Base-by-base conservation (phyloP, 768 basidiomycete genomes). In the Mycena polygramma region DNA sequence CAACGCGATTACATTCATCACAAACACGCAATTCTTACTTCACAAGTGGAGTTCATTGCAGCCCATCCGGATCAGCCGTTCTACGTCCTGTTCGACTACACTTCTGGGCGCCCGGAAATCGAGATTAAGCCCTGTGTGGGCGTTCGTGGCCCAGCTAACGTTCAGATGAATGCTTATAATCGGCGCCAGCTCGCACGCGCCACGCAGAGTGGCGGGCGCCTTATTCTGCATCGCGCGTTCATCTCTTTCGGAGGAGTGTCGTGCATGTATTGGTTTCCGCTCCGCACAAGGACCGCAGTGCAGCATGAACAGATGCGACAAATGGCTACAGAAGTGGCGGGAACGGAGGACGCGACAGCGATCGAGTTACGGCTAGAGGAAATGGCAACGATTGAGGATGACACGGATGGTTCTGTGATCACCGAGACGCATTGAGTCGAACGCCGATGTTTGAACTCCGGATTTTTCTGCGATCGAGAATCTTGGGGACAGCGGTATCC, bases 11-110 rank as follows among this genome's bases (percentile, higher is more conserved):
- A 63, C 62, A 36, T 53, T 39, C 22, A n/a, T 20, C 39, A 24
- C 8, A 63, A 63, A 17, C 51, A 24, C 37, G 13, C 49, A 17
- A 63, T 63, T 35, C 62, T 63, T 10, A 22, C 30, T 24, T 14
- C 22, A 37, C 62, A 63, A 24, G 49, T 54, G 13, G 49, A 45
- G 19, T 64, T 64, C n/a, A 39, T 64, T 20, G 63, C 53, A 24
- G 63, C 26, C 19, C 63, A 64, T 14, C 63, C 63, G n/a, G 17
- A 64, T 43, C 63, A 57, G 43, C 54, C 54, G 7, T 64, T 64
- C 54, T 64, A 64, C 54, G 49, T 64, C 54, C 41, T 41, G 35
- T 64, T 64, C 54, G 54, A 64, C 54, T 64, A 64, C 54, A 55
- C 54, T 43, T 20, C n/a, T 39, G 54, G 63, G 35, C 63, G 54